Evolutionary conservation across 2,329 filamentous ascomycete genomes (phyloP).

Genomic region (Fusarium sp.): DNA sequence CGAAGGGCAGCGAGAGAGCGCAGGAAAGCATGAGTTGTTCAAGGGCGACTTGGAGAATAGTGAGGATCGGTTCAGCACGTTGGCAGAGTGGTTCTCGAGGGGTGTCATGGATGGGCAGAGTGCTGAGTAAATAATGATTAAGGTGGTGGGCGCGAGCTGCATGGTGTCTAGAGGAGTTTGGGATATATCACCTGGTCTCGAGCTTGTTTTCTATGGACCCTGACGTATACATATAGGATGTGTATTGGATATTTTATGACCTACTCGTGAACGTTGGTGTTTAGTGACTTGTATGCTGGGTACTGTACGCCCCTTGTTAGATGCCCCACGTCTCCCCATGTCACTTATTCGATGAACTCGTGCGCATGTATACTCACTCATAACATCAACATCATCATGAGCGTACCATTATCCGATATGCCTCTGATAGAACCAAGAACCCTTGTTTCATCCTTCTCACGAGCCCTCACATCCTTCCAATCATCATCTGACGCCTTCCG

Average conservation of each 20-base stretch:
- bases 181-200: conserved; percentile 11
- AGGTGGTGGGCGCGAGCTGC: conserved; percentile 10
- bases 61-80: conserved; percentile 86
- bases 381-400: conserved; percentile 13
- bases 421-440: conserved; percentile 38
- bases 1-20: conserved; percentile 85
- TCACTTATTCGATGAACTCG: not conserved
- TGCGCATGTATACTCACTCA: conserved; percentile 2
- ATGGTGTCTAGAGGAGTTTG: conserved; percentile 39
- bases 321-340: conserved; percentile 29
- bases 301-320: not conserved
- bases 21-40: conserved; percentile 90
- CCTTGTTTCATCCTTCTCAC: conserved; percentile 56
- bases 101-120: conserved; percentile 78
- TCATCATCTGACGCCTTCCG: conserved; percentile 56
- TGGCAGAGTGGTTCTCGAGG: conserved; percentile 94
- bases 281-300: not conserved
- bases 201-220: conserved; percentile 1
- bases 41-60: conserved; percentile 79
- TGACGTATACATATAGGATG: conserved; percentile 5
- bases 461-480: conserved; percentile 58
- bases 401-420: conserved; percentile 28
- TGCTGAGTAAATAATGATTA: conserved; percentile 42
- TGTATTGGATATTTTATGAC: conserved; percentile 14
- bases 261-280: not conserved